Evolutionary conservation across 2,329 filamentous ascomycete species (phyloP).

Genomic region (Colletotrichum agaves): DNA sequence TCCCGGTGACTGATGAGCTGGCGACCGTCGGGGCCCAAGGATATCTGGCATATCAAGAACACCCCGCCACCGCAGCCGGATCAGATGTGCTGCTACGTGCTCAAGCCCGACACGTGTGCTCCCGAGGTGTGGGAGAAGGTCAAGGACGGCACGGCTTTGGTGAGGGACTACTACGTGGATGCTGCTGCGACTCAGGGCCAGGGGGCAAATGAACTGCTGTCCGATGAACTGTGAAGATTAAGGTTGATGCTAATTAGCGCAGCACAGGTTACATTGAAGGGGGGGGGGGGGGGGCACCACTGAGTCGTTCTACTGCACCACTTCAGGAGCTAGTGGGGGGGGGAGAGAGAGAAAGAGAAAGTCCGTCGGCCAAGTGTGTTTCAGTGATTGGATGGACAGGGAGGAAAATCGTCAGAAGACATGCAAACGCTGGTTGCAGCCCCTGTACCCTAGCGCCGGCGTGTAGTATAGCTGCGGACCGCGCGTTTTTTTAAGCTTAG

Average conservation of each 20-base stretch:
- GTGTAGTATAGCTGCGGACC: constrained; percentile 16
- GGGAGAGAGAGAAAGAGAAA: not conserved
- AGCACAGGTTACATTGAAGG: not conserved
- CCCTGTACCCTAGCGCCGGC: constrained; percentile 21
- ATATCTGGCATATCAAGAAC: constrained; percentile 60
- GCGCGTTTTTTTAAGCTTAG: constrained; percentile 19
- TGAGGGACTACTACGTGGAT: constrained; percentile 52
- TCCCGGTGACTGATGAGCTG: constrained; percentile 53
- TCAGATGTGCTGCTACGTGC: constrained; percentile 71
- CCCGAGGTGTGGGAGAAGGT: constrained; percentile 64
- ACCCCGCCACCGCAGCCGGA: constrained; percentile 56
- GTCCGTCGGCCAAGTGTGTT: constrained; percentile 26
- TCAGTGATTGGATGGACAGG: constrained; percentile 25
- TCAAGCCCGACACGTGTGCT: constrained; percentile 66
- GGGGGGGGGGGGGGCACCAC: not conserved
- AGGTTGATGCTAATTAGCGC: not conserved
- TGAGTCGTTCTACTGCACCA: not conserved
- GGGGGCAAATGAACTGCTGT: not conserved
- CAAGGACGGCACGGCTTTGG: constrained; percentile 59
- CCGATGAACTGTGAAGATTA: constrained; percentile 6
- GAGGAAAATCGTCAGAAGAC: constrained; percentile 9
- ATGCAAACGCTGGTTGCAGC: constrained; percentile 17
- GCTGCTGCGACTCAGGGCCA: not conserved
- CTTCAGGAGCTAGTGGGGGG: not conserved
- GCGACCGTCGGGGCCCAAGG: constrained; percentile 43